Percentiles rank a stretch among this genome's conserved stretches.
Evolutionary conservation across 1,139 yeast species (phyloP).

Genomic region (Hansenula sp.): DNA sequence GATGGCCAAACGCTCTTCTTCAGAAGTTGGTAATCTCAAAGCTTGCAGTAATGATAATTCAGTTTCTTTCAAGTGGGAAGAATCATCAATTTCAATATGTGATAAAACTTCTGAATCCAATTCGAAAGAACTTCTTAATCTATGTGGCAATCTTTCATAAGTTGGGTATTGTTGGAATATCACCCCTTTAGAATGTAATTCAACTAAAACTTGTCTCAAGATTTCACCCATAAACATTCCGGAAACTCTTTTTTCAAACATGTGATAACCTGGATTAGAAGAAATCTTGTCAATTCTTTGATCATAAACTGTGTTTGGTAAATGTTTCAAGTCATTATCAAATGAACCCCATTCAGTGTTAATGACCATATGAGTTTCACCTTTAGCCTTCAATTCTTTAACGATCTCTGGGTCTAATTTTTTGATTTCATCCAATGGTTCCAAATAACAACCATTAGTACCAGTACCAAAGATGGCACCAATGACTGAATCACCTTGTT

Average conservation of each 20-base stretch:
- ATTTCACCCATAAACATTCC: conserved; percentile 96
- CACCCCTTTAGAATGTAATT: conserved; percentile 53
- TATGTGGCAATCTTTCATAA: conserved; percentile 58
- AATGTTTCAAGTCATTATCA: conserved; percentile 67
- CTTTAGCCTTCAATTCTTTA: conserved; percentile 38
- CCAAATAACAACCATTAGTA: conserved; percentile 91
- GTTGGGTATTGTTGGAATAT: conserved; percentile 51
- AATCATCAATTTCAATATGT: conserved; percentile 75
- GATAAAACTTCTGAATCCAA: conserved; percentile 82
- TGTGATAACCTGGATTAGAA: conserved; percentile 81
- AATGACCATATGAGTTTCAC: conserved; percentile 73
- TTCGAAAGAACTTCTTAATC: conserved; percentile 71
- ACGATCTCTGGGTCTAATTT: conserved; percentile 50
- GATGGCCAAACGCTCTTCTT: conserved; percentile 66
- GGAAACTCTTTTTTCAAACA: conserved; percentile 89
- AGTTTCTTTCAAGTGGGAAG: conserved; percentile 64
- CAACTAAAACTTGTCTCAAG: conserved; percentile 67
- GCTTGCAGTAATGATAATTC: conserved; percentile 60
- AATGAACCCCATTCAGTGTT: conserved; percentile 98
- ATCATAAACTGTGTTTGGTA: conserved; percentile 80
- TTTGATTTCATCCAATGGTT: conserved; percentile 62
- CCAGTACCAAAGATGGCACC: conserved; percentile 97
- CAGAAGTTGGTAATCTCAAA: conserved; percentile 62
- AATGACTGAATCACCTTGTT: conserved; percentile 64
- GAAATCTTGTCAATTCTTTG: conserved; percentile 62